Evolutionary conservation across 2,329 filamentous ascomycete genomes (phyloP), one percentile per base, ranked within the genome.

Genomic region (Aspergillus sp.): DNA sequence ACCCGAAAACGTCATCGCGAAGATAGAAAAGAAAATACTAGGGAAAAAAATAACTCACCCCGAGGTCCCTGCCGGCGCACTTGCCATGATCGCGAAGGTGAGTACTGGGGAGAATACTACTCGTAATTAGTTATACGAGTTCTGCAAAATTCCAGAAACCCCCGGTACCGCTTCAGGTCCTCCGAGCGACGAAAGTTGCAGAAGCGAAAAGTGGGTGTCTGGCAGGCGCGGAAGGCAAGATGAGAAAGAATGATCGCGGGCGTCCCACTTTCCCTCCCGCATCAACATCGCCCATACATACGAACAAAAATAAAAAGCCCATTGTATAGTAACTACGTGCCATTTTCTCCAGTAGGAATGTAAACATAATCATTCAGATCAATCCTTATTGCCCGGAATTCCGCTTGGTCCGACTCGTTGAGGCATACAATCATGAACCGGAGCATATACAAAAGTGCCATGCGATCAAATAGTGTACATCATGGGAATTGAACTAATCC

Each of bases 391-490:
- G 23, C 15, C 8, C 25, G 10, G 12, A 17, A 13, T 25, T 23
- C 28, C 45, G 19, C 19, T 23, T 45, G 32, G 39, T 43, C 39
- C n/a, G 25, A 17, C 39, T n/a, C 39, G 39, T 43, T 8, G 39
- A 43, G 39, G 39, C 17, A 43, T 43, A 19, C 52, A 23, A 23
- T 41, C 51, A 39, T 41, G 9, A 25, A 19, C 53, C 19, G 41
- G 41, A 47, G 55, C 58, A 58, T 57, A 53, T 39, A 57, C 55
- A 57, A 32, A 55, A 56, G 57, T 61, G 52, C 51, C 55, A 57
- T 51, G 47, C 57, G 60, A 54, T 57, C 36, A 62, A 58, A 63
- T 57, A 63, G 58, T 66, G 64, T 61, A 65, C 50, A 57, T 63
- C 48, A 55, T 55, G 43, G 59, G 30, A 54, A 32, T 47, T 30